Evolutionary conservation across 78 protist species (phyloP).

Genomic region (slime mould (Dictyostelium discoideum)): dicty_2.7 NC_007090.3:4724001-4724500

Average conservation of each 20-base stretch:
- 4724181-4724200: constrained; percentile 43
- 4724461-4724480: neutral
- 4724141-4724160: constrained; percentile 67
- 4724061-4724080: no score
- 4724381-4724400: neutral
- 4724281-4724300: neutral
- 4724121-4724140: constrained; percentile 36
- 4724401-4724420: no score
- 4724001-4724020: neutral
- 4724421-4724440: no score
- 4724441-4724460: no score
- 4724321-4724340: no score
- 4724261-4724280: neutral
- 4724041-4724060: neutral
- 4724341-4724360: no score
- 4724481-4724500: neutral
- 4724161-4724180: constrained; percentile 69
- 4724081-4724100: neutral
- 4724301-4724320: neutral
- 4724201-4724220: constrained; percentile 47
- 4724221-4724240: constrained; percentile 53
- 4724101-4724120: neutral
- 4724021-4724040: neutral
- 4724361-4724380: neutral
- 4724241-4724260: constrained; percentile 67